These are phyloP conservation scores for Blastomyces silverae DNA, from an alignment of 2,329 filamentous ascomycete species.

Conservation along the genomic window DNA sequence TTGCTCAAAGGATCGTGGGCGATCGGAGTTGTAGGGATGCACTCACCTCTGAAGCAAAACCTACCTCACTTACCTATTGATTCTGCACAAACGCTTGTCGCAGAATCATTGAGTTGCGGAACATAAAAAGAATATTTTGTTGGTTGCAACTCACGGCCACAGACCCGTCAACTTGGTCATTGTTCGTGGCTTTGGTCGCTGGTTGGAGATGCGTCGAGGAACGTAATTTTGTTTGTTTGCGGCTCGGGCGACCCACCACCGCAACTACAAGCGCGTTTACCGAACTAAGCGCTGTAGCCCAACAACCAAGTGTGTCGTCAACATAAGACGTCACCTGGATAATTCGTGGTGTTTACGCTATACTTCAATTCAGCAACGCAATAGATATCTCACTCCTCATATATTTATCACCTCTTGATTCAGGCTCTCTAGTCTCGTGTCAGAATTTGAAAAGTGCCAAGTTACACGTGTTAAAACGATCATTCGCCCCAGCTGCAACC, in stretches of 20 bases:
- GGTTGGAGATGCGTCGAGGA: neutral
- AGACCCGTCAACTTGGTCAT: neutral
- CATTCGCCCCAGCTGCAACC: neutral
- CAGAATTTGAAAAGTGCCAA: neutral
- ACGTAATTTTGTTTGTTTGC: conserved; percentile 7
- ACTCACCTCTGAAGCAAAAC: conserved; percentile 16
- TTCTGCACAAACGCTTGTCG: conserved; percentile 4
- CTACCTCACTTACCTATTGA: conserved; percentile 23
- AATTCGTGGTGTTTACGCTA: neutral
- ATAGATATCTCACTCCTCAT: neutral
- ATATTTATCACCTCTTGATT: neutral
- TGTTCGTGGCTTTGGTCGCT: neutral
- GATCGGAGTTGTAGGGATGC: neutral
- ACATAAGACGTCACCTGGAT: neutral
- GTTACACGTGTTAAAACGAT: neutral
- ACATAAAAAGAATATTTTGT: neutral
- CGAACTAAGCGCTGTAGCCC: conserved; percentile 9
- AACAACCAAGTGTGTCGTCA: neutral
- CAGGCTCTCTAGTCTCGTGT: neutral
- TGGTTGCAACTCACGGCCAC: conserved; percentile 1
- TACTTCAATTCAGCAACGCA: neutral
- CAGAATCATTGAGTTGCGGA: conserved; percentile 5
- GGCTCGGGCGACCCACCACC: neutral
- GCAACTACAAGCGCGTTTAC: conserved; percentile 10
- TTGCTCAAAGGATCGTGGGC: neutral